phyloP scores from a whole-genome alignment of 73 alveolate species.

The Stentor coeruleus region DNA sequence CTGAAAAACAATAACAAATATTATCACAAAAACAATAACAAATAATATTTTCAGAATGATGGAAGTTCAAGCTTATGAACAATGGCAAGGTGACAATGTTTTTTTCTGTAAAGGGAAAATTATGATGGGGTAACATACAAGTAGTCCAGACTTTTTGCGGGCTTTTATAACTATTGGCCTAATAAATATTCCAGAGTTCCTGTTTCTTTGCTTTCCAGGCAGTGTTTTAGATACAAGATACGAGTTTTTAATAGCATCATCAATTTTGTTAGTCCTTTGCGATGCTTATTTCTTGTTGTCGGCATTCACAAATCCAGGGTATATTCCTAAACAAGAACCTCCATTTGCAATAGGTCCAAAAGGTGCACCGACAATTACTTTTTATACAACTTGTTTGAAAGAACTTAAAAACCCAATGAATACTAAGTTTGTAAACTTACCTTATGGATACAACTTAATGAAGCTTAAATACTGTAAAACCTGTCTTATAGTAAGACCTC shows the following conservation, averaged over 20 bases:
- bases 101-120: slow-evolving; percentile 13
- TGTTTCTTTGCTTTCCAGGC: background rate
- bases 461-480: slow-evolving; percentile 23
- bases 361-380: slow-evolving; percentile 20
- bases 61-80: background rate
- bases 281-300: background rate
- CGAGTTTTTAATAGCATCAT: background rate
- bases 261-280: background rate
- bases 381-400: background rate
- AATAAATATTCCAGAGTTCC: background rate
- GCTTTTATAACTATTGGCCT: slow-evolving; percentile 11
- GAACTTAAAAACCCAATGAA: background rate
- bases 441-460: background rate
- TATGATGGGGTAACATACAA: background rate
- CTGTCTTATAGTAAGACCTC: slow-evolving; percentile 28
- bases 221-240: background rate
- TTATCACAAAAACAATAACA: too few species aligned
- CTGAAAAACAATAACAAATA: too few species aligned
- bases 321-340: slow-evolving; percentile 24
- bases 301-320: slow-evolving; percentile 26
- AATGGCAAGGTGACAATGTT: slow-evolving; percentile 14
- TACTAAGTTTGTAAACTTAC: background rate
- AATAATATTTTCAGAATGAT: too few species aligned
- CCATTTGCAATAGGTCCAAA: slow-evolving; percentile 30
- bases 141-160: background rate